These are phyloP conservation scores for Oryza brachyantha DNA, from an alignment of 176 grass and related monocot genomes.

Conservation along the genomic window DNA sequence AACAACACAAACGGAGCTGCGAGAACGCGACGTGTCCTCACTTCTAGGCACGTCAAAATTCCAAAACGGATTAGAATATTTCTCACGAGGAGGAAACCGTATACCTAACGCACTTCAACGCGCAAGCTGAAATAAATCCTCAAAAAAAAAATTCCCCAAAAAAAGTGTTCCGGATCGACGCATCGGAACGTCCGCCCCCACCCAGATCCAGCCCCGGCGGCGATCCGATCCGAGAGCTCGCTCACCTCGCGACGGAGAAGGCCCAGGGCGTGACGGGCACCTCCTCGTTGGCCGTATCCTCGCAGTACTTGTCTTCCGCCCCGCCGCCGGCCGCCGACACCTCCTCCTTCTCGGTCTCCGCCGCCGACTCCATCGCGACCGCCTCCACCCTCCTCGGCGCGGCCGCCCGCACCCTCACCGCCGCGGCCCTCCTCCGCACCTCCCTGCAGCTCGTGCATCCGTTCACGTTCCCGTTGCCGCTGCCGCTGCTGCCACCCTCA, in stretches of 20 bases:
- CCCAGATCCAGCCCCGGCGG: conserved; percentile 27
- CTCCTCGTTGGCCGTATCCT: conserved; percentile 67
- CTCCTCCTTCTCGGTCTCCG: conserved; percentile 28
- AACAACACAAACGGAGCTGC: neutral
- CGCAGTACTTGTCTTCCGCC: conserved; percentile 50
- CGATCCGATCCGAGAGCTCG: conserved; percentile 10
- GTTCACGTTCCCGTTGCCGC: neutral
- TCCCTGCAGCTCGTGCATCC: conserved; percentile 35
- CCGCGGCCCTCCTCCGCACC: conserved; percentile 35
- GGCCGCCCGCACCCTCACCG: conserved; percentile 29
- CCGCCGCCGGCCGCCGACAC: conserved; percentile 24
- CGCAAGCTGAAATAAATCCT: neutral
- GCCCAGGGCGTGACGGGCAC: conserved; percentile 79
- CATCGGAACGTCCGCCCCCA: conserved; percentile 41
- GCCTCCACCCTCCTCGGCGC: conserved; percentile 40
- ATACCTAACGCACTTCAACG: conserved; percentile 25
- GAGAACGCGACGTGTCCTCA: neutral
- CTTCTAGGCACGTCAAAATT: conserved; percentile 12
- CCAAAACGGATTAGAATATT: neutral
- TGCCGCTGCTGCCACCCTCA: conserved; percentile 31
- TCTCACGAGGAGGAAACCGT: conserved; percentile 27
- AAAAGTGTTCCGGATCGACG: conserved; percentile 19
- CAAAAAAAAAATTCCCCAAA: neutral
- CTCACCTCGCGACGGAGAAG: conserved; percentile 89
- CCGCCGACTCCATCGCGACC: conserved; percentile 30